Conservation (phyloP, 179 eudicot species). For the Gypsophila paniculata region DNA sequence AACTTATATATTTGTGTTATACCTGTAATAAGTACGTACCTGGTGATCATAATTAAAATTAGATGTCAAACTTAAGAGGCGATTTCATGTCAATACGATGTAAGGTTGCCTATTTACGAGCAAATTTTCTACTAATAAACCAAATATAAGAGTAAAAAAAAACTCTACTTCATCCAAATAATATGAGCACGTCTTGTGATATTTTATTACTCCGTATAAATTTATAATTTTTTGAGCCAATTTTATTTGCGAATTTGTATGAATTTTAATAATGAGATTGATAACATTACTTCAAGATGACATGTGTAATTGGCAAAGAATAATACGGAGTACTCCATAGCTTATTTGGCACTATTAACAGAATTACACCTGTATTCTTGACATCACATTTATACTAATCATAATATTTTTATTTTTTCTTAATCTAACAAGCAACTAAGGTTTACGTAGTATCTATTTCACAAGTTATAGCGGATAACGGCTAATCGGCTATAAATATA, state of each 20-base stretch:
- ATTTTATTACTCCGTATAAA: too few relatives aligned
- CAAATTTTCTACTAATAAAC: too few relatives aligned
- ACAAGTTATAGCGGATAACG: neutral
- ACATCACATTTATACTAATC: slow-evolving; percentile 12
- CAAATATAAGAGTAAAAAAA: too few relatives aligned
- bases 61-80: too few relatives aligned
- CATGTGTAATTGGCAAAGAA: neutral
- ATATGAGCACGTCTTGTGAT: too few relatives aligned
- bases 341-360: slow-evolving; percentile 12
- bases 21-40: too few relatives aligned
- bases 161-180: too few relatives aligned
- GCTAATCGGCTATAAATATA: neutral
- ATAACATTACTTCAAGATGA: slow-evolving; percentile 8
- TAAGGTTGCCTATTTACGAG: too few relatives aligned
- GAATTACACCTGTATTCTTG: slow-evolving; percentile 19
- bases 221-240: too few relatives aligned
- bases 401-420: neutral
- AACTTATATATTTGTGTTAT: too few relatives aligned
- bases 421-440: slow-evolving; percentile 15
- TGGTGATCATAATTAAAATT: too few relatives aligned
- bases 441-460: slow-evolving; percentile 2
- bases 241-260: neutral
- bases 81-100: too few relatives aligned
- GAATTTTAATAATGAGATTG: neutral
- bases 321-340: neutral